A percentile compares a stretch with the other conserved stretches of the same genome.
Evolutionary conservation across 2,329 filamentous ascomycete genomes (phyloP).

Genomic region (Trichophyton rubrum): DNA sequence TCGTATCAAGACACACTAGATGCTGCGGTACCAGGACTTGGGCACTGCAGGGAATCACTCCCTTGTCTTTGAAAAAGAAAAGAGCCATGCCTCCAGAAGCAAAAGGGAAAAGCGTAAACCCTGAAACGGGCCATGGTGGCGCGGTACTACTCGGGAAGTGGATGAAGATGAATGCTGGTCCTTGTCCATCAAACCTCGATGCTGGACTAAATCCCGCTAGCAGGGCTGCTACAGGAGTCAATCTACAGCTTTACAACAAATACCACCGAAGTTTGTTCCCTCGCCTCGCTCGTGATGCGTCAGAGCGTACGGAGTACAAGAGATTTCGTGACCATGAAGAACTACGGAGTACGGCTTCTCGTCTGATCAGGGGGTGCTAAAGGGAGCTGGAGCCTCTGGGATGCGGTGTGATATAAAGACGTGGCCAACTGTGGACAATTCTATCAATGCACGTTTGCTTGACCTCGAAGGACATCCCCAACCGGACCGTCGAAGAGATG

Average conservation of each 20-base stretch:
- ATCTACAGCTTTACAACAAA: neutral
- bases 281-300: neutral
- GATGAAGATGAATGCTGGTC: neutral
- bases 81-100: neutral
- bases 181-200: neutral
- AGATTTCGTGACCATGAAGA: neutral
- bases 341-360: too few species aligned
- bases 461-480: neutral
- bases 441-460: neutral
- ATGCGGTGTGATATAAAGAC: neutral
- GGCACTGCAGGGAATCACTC: neutral
- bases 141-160: slow-evolving; percentile 4
- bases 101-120: neutral
- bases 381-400: neutral
- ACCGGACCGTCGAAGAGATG: neutral
- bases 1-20: slow-evolving; percentile 2
- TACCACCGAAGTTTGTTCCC: slow-evolving; percentile 1
- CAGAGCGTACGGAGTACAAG: slow-evolving; percentile 1
- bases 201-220: neutral
- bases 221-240: slow-evolving; percentile 1
- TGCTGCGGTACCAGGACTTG: neutral
- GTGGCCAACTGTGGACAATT: neutral
- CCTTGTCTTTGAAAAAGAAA: neutral
- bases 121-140: neutral
- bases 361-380: neutral